Conservation (phyloP, 495 filamentous ascomycete genomes). For the Daldinia decipiens region DNA sequence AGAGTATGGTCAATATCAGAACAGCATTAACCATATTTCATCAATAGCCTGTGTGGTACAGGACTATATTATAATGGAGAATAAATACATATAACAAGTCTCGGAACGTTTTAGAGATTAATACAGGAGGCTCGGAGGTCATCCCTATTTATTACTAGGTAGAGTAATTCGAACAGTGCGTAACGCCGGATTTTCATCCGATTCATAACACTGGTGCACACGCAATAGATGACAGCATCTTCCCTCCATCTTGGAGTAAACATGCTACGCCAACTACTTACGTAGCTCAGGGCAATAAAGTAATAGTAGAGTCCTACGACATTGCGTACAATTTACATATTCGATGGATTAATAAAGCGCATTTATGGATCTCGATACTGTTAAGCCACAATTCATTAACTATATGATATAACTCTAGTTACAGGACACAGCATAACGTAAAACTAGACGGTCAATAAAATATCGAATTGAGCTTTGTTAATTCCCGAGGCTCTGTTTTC, state of each 20-base stretch:
- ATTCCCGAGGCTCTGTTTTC: constrained; percentile 9
- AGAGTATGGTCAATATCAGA: neutral
- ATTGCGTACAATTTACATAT: constrained; percentile 10
- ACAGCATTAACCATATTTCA: constrained; percentile 11
- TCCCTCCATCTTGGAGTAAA: constrained; percentile 29
- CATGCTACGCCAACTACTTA: constrained; percentile 4
- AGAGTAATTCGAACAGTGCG: constrained; percentile 5
- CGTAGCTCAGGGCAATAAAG: neutral
- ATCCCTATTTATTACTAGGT: constrained; percentile 15
- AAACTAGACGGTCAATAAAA: neutral
- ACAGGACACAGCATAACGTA: neutral
- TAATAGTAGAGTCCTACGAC: neutral
- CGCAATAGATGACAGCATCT: constrained; percentile 36
- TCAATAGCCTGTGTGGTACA: constrained; percentile 12
- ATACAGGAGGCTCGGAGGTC: constrained; percentile 7
- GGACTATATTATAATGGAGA: neutral
- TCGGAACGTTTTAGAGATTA: neutral
- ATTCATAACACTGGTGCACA: constrained; percentile 23
- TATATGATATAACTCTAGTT: constrained; percentile 2
- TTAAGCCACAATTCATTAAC: constrained; percentile 11
- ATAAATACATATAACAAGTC: neutral
- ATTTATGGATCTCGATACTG: constrained; percentile 9
- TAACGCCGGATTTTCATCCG: constrained; percentile 18
- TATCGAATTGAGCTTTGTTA: neutral
- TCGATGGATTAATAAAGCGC: constrained; percentile 4